Base-by-base conservation (phyloP, 305 asterid species). In the Salvia sclarea region DNA sequence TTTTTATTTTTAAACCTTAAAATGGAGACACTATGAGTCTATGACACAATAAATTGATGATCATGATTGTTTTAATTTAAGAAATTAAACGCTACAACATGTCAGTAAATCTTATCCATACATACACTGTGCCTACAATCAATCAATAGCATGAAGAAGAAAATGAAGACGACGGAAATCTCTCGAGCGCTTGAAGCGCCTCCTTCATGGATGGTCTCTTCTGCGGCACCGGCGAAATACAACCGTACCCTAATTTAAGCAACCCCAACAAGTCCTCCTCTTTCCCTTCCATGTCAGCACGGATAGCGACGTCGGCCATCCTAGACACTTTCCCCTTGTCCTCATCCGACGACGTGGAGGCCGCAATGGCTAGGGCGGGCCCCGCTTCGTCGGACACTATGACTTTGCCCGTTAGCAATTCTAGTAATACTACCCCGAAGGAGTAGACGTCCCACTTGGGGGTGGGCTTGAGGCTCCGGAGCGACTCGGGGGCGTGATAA, bases 161-260 rank as follows among this genome's bases (percentile, higher is more conserved):
- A 52, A 71, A 64, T 20, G 80, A 76, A 16, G 70, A 50, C 48
- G 80, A 68, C 55, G 95, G 92, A 57, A 91, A 83, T 72, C 72
- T 91, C 5, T 94, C 99, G 3, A 94, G 88, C 37, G 83, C 90
- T 75, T 94, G 99, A 8, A 94, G 83, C 21, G 76, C 87, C 40
- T 94, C 97, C 76, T 86, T 94, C 93, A 94, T 94, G 2, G 88
- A 67, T 16, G 99, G 96, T 81, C 97, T 89, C 86, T 85, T 91
- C 17, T 87, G 97, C 5, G 99, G 92, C 45, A 70, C 78, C 0
- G 90, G 81, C 3, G 90, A 86, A 61, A 88, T 81, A 77, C 96
- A 94, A 31, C 66, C 68, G 16, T 82, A 94, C 41, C 99, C 97
- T 77, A 91, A 77, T 72, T 76, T 94, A 35, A 94, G 50, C 28